Evolutionary conservation across 2,329 filamentous ascomycete genomes (phyloP), one percentile per base, ranked within the genome.

Genomic region (Aureobasidium sp.): DNA sequence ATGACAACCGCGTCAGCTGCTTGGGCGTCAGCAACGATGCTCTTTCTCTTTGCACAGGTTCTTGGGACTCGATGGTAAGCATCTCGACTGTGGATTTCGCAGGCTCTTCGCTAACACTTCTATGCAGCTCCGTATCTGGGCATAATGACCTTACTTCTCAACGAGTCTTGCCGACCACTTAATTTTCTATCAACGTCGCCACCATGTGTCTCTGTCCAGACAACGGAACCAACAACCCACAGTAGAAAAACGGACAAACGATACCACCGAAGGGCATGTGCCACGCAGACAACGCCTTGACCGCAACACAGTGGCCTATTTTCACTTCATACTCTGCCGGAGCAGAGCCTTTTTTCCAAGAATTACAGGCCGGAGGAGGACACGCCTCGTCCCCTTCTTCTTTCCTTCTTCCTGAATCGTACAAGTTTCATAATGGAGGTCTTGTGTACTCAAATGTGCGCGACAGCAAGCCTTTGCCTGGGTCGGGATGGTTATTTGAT

Each of bases 1-100:
- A 99, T 77, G 93, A 97, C 79, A 99, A 99, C 82, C 89, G 94
- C 69, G 94, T 99, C 75, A 97, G 93, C 84, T 99, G 94, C 78
- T 81, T 99, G 74, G 94, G 94, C 68, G 94, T 99, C 70, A 97
- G 93, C 83, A 97, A 97, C 76, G 94, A 99, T 74, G 94, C 93
- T 66, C 96, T 97, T 80, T 97, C 93, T 81, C 83, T 99, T 80
- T 97, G 94, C 85, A 99, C 94, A 73, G 94, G 94, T 76, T 99
- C 94, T 69, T 99, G 94, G 94, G 94, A 99, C 80, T 97, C 94
- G 72, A 84, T 96, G 82, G 94, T 97, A 7, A 31, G 53, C 29
- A 25, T 25, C 29, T n/a, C 6, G 47, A n/a, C 41, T 48, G 20
- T 22, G 8, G 17, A 12, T 5, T 44, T 25, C 27, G 29, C 22